Evolutionary conservation across 208 protist species (phyloP).

Genomic region (Blastocrithidia nonstop): DNA sequence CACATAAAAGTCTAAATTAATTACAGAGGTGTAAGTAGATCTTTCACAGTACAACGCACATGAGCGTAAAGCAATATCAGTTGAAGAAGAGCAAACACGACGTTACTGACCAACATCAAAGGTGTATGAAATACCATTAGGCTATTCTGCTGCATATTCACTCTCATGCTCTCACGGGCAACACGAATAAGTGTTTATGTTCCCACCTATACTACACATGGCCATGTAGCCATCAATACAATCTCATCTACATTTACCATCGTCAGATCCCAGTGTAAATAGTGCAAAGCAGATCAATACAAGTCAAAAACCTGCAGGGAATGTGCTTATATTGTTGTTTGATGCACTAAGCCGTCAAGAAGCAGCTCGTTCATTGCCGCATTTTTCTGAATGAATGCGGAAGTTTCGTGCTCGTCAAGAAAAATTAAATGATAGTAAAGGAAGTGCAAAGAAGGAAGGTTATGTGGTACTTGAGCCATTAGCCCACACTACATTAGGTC

Average conservation of each 20-base stretch:
- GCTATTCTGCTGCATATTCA: constrained; percentile 20
- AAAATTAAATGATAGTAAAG: neutral
- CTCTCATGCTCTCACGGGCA: constrained; percentile 16
- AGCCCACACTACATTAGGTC: constrained; percentile 22
- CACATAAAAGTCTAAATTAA: too few relatives aligned
- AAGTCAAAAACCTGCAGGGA: constrained; percentile 13
- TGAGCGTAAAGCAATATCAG: too few relatives aligned
- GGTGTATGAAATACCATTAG: constrained; percentile 23
- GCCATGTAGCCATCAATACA: too few relatives aligned
- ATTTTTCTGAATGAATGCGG: constrained; percentile 22
- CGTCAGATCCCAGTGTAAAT: too few relatives aligned
- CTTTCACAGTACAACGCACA: too few relatives aligned
- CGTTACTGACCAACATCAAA: too few relatives aligned
- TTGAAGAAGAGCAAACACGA: too few relatives aligned
- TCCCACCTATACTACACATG: too few relatives aligned
- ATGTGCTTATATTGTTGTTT: constrained; percentile 33
- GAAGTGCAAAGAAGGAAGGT: neutral
- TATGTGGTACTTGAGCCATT: constrained; percentile 23
- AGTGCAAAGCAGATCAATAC: too few relatives aligned
- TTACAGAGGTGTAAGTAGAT: too few relatives aligned
- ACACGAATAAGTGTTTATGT: constrained; percentile 37
- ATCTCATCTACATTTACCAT: too few relatives aligned
- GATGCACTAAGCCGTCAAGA: constrained; percentile 45
- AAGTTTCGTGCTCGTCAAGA: too few relatives aligned
- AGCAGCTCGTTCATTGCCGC: constrained; percentile 28